Percentiles rank a stretch among this genome's conserved stretches.
Evolutionary conservation across 1,284 basidiomycete genomes (phyloP).

Genomic region (Mycocalia duriaeana): DNA sequence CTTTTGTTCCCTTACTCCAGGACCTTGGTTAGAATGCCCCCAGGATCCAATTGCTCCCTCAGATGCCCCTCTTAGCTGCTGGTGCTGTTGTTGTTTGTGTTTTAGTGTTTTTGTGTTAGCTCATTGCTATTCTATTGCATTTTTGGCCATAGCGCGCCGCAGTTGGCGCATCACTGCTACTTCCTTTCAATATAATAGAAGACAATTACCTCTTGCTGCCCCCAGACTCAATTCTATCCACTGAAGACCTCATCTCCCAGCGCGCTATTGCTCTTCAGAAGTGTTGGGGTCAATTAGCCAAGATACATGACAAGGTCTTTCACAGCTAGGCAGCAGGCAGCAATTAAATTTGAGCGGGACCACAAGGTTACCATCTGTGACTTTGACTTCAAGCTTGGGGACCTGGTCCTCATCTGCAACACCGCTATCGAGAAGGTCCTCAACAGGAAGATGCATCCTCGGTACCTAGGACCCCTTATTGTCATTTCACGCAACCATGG

Average conservation of each 20-base stretch:
- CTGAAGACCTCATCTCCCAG: slow-evolving; percentile 18
- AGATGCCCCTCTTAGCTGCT: no score
- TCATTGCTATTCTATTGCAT: no score
- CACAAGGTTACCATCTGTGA: slow-evolving; percentile 23
- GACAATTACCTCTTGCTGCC: slow-evolving; percentile 31
- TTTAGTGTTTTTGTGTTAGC: no score
- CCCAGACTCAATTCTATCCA: slow-evolving; percentile 14
- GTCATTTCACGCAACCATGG: slow-evolving; percentile 22
- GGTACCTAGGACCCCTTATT: slow-evolving; percentile 31
- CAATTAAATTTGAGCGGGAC: slow-evolving; percentile 16
- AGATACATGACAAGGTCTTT: slow-evolving; percentile 18
- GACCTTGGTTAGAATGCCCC: no score
- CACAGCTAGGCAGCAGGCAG: slow-evolving; percentile 16
- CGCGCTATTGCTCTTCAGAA: slow-evolving; percentile 19
- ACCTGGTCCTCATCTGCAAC: background rate
- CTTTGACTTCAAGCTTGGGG: slow-evolving; percentile 28
- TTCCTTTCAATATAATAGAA: slow-evolving; percentile 35
- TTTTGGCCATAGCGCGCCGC: no score
- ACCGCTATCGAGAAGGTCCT: slow-evolving; percentile 27
- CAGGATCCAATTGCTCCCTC: no score
- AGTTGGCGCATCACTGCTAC: no score
- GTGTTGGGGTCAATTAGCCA: slow-evolving; percentile 8
- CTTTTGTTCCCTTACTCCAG: no score
- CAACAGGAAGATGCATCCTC: slow-evolving; percentile 24
- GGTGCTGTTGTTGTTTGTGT: no score